phyloP scores from a whole-genome alignment of 345 rosid species.

The Rhizophora apiculata region DNA sequence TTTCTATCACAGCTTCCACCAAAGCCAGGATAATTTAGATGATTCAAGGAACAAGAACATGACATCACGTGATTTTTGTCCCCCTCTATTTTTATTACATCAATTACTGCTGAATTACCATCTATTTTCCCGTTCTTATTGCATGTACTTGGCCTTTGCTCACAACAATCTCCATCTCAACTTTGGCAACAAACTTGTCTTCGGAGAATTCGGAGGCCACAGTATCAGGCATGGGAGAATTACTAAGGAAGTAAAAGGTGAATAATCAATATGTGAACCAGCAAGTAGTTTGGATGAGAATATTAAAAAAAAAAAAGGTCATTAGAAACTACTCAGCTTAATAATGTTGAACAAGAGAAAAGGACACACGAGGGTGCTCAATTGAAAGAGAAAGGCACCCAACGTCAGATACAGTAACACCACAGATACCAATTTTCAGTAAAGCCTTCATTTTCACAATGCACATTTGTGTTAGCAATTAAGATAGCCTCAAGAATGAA shows the following conservation, averaged over 20 bases:
- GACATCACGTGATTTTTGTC: background rate
- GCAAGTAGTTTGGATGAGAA: background rate
- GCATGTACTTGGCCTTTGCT: conserved; percentile 64
- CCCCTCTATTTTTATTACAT: background rate
- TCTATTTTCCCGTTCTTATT: background rate
- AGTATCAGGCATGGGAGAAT: conserved; percentile 11
- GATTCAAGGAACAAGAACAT: background rate
- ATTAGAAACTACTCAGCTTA: background rate
- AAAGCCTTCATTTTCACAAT: conserved; percentile 43
- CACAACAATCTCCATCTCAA: conserved; percentile 85
- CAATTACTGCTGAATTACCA: background rate
- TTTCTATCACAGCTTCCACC: conserved; percentile 74
- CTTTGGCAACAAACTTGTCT: conserved; percentile 78
- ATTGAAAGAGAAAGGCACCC: conserved; percentile 11
- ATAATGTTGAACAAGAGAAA: background rate
- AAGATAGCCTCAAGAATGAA: background rate
- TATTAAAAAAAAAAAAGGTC: background rate
- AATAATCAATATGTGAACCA: background rate
- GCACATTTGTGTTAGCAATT: background rate
- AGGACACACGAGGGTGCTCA: background rate
- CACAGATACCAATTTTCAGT: conserved; percentile 74
- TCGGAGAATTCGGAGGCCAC: conserved; percentile 86
- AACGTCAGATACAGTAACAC: conserved; percentile 88
- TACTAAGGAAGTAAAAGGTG: background rate
- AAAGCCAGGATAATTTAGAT: conserved; percentile 19